These are phyloP conservation scores for Nannizziopsis barbatae DNA, from an alignment of 2,329 filamentous ascomycete species.

Conservation along the genomic window DNA sequence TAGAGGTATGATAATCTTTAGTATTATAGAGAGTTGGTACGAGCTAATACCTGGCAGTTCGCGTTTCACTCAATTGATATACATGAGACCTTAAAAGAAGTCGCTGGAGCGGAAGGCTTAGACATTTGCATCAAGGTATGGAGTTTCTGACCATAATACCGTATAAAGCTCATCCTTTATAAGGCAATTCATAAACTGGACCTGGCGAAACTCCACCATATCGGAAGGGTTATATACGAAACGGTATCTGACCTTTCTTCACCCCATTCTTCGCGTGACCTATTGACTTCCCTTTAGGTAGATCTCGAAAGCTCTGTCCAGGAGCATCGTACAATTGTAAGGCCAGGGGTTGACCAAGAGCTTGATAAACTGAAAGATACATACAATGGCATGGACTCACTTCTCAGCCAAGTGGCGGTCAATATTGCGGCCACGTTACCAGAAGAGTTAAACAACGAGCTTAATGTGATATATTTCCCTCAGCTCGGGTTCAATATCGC, in stretches of 20 bases:
- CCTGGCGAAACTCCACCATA: slow-evolving; percentile 46
- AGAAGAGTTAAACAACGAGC: slow-evolving; percentile 39
- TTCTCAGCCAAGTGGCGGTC: slow-evolving; percentile 57
- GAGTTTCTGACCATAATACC: neutral
- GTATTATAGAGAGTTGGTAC: neutral
- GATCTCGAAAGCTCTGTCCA: slow-evolving; percentile 69
- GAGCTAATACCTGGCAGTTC: slow-evolving; percentile 43
- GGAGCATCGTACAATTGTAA: slow-evolving; percentile 61
- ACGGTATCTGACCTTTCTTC: slow-evolving; percentile 35
- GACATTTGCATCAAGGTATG: slow-evolving; percentile 43
- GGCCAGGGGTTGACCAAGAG: slow-evolving; percentile 56
- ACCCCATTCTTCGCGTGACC: neutral
- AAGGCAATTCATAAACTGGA: slow-evolving; percentile 53
- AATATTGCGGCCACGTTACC: slow-evolving; percentile 56
- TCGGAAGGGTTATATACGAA: slow-evolving; percentile 61
- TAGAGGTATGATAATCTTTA: slow-evolving; percentile 30
- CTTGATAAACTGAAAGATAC: slow-evolving; percentile 67
- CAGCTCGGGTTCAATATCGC: slow-evolving; percentile 83
- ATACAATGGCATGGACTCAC: slow-evolving; percentile 64
- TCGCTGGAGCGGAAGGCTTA: slow-evolving; percentile 45
- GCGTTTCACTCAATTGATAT: slow-evolving; percentile 60
- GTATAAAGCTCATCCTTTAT: neutral
- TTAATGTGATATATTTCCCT: slow-evolving; percentile 81
- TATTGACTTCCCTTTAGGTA: slow-evolving; percentile 37
- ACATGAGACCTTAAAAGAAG: slow-evolving; percentile 49